Base-by-base conservation (phyloP, 2,329 filamentous ascomycete species). In the Gnomoniopsis smithogilvyi region DNA sequence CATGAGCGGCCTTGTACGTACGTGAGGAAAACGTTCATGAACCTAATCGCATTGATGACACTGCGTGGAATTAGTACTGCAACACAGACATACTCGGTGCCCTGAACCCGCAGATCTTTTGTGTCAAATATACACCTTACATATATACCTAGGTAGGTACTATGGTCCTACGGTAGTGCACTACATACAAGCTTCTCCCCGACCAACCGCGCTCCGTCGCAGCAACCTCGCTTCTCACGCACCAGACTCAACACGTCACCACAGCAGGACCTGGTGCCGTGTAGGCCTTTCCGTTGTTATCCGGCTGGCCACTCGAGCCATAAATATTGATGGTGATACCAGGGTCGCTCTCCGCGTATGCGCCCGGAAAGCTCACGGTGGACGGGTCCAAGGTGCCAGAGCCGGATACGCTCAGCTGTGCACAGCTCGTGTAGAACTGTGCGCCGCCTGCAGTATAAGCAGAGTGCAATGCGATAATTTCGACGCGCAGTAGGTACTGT, bases 401-500 rank as follows among this genome's bases (percentile, higher is more conserved):
- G 30, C 76, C 76, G 21, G 71, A 70, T 33, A 76, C 67, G 52
- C 69, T 71, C 62, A 77, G 67, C 67, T 78, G 75, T n/a, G 73
- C 73, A 63, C 75, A 78, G 48, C 70, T 73, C 65, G 72, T 71
- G 72, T 78, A 78, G 68, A 78, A 77, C 67, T 78, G 75, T 1
- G 74, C 75, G 17, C 67, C 69, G 54, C 70, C 75, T 15, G 61
- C 59, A 14, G 61, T 67, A 59, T 69, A 68, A 17, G 80, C 80
- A 19, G 77, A 76, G 69, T 84, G 80, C 48, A 84, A 72, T 7
- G 80, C 80, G 46, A 83, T 74, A 34, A 80, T 73, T 72, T 85
- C 81, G 30, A 80, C 77, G 47, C 81, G 76, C 67, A 85, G 70
- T 30, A 85, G 76, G 64, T 84, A 84, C 52, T 83, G 74, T 48